Percentiles rank a stretch among this genome's conserved stretches.
phyloP scores from a whole-genome alignment of 73 alveolate genomes.

The Diophrys sp. region DNA sequence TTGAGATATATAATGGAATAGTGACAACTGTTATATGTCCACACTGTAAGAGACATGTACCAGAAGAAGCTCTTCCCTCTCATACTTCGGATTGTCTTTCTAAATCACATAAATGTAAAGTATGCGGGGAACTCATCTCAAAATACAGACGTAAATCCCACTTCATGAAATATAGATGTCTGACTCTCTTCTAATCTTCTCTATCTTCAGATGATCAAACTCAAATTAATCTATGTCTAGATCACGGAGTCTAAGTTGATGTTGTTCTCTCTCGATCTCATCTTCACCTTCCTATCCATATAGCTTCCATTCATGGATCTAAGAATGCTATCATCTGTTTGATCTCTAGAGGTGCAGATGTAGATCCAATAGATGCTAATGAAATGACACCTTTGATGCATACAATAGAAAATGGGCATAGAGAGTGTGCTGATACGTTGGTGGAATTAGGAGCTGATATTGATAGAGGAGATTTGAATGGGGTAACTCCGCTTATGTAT shows the following conservation, averaged over 20 bases:
- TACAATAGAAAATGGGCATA: conserved; percentile 31
- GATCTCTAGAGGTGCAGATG: conserved; percentile 46
- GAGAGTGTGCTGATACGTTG: conserved; percentile 27
- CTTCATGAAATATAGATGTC: background rate
- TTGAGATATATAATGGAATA: background rate
- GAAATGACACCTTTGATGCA: conserved; percentile 40
- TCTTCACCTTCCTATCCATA: conserved; percentile 22
- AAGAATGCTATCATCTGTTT: conserved; percentile 19
- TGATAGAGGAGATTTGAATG: conserved; percentile 17
- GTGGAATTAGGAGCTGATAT: conserved; percentile 50
- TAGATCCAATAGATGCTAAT: conserved; percentile 37
- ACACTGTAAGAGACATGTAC: background rate
- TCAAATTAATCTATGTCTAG: background rate
- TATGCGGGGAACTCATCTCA: background rate
- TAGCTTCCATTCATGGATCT: conserved; percentile 36
- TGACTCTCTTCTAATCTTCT: background rate
- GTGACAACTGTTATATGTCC: background rate
- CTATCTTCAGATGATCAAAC: background rate
- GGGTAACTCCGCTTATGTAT: conserved; percentile 44
- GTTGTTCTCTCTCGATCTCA: background rate
- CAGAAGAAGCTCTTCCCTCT: background rate
- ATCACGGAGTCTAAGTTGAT: background rate
- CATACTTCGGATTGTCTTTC: background rate
- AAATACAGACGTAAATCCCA: background rate
- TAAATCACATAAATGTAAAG: background rate